Evolutionary conservation across 768 basidiomycete species (phyloP).

Genomic region (Russula virescens): DNA sequence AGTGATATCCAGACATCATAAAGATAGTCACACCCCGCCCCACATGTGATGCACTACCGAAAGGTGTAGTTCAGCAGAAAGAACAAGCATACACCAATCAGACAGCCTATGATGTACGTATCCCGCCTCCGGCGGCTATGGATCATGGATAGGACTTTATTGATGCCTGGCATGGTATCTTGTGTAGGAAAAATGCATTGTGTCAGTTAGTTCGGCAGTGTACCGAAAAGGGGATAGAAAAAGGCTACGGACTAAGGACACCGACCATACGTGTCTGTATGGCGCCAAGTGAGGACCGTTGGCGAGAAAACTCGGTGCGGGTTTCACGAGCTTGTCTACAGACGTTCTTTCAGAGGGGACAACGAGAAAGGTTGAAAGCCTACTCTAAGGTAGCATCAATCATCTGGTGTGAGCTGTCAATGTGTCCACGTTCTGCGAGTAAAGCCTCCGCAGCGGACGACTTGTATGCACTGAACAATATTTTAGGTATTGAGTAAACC

Average conservation of each 20-base stretch:
- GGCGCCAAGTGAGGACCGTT: constrained; percentile 64
- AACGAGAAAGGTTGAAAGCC: constrained; percentile 28
- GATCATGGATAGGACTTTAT: constrained; percentile 87
- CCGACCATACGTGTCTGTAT: constrained; percentile 82
- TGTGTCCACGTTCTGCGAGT: constrained; percentile 79
- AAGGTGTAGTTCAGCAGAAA: constrained; percentile 48
- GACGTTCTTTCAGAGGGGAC: not conserved
- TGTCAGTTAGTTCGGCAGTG: not conserved
- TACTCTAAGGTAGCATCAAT: constrained; percentile 87
- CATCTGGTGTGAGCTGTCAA: constrained; percentile 93
- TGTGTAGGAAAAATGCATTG: not conserved
- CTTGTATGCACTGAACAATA: constrained; percentile 69
- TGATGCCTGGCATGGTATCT: constrained; percentile 94
- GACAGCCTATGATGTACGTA: constrained; percentile 77
- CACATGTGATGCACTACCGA: constrained; percentile 16
- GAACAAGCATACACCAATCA: constrained; percentile 84
- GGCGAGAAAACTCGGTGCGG: constrained; percentile 83
- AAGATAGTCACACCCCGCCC: constrained; percentile 2
- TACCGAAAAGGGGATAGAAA: not conserved
- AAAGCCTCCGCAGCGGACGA: constrained; percentile 83
- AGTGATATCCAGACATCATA: constrained; percentile 14
- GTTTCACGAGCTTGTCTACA: constrained; percentile 95
- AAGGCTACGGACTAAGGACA: constrained; percentile 57
- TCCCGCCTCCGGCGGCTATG: constrained; percentile 86
- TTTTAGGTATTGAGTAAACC: not conserved